Percentiles rank a stretch among this genome's conserved stretches.
These are phyloP conservation scores for Gynandropsis gynandra DNA, from an alignment of 345 rosid species.

Conservation along the genomic window DNA sequence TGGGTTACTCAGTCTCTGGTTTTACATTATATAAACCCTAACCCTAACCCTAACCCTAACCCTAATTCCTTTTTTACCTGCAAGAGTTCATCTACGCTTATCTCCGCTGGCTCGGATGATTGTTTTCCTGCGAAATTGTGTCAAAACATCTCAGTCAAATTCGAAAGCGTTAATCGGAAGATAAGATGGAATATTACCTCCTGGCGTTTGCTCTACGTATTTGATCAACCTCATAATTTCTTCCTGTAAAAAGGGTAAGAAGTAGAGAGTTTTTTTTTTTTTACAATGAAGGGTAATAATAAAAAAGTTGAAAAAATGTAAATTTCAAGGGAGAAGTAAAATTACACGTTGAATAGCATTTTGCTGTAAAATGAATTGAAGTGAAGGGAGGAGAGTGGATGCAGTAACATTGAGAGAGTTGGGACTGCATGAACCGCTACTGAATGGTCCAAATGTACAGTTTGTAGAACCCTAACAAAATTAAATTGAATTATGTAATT, in stretches of 20 bases:
- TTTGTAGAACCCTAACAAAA: constrained; percentile 56
- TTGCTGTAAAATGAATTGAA: constrained; percentile 80
- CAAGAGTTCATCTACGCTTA: constrained; percentile 41
- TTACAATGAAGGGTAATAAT: not conserved
- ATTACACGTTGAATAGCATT: constrained; percentile 69
- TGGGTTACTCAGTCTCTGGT: not conserved
- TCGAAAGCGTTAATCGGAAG: not conserved
- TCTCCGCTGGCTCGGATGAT: constrained; percentile 47
- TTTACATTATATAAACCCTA: not conserved
- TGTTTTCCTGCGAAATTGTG: constrained; percentile 49
- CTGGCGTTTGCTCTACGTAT: constrained; percentile 66
- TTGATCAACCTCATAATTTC: constrained; percentile 82
- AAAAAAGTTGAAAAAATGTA: not conserved
- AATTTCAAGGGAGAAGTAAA: not conserved
- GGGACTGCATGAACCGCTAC: constrained; percentile 44
- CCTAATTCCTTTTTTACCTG: constrained; percentile 39
- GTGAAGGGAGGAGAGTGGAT: constrained; percentile 53
- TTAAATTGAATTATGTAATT: constrained; percentile 13
- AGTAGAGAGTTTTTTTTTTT: not conserved
- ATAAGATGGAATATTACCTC: constrained; percentile 33
- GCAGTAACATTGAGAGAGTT: constrained; percentile 39
- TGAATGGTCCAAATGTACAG: constrained; percentile 36
- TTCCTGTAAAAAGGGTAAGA: constrained; percentile 65
- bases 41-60: too few species aligned
- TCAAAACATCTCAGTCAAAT: not conserved